phyloP scores from a whole-genome alignment of 768 basidiomycete species.

The Pulveroboletus sp. region DNA sequence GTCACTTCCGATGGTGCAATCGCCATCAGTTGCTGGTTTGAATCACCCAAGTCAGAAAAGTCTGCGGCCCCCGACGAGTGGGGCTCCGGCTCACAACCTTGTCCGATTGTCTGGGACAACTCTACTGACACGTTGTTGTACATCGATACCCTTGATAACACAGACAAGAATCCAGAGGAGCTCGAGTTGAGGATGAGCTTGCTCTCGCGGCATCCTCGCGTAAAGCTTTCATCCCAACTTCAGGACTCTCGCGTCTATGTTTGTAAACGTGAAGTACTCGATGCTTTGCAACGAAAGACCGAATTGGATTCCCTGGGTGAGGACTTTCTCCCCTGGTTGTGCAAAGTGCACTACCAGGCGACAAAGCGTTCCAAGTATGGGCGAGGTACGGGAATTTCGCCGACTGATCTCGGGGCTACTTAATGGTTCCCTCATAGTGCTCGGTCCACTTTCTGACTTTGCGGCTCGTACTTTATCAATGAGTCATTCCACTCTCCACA shows the following conservation, averaged over 20 bases:
- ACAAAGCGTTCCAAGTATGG: constrained; percentile 57
- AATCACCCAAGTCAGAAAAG: constrained; percentile 48
- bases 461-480: constrained; percentile 40
- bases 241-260: constrained; percentile 92
- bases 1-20: constrained; percentile 57
- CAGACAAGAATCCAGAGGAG: constrained; percentile 66
- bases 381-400: constrained; percentile 36
- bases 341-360: constrained; percentile 76
- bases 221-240: constrained; percentile 59
- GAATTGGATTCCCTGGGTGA: constrained; percentile 81
- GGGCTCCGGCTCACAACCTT: constrained; percentile 42
- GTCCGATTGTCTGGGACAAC: constrained; percentile 67
- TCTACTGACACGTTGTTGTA: constrained; percentile 61
- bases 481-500: constrained; percentile 53
- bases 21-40: constrained; percentile 65
- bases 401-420: not conserved
- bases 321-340: constrained; percentile 90
- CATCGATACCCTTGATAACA: constrained; percentile 64
- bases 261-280: constrained; percentile 69
- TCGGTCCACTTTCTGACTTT: constrained; percentile 41
- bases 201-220: constrained; percentile 71
- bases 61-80: constrained; percentile 59
- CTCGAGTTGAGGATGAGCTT: constrained; percentile 72
- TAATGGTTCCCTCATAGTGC: constrained; percentile 30
- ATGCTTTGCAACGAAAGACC: constrained; percentile 61